These are phyloP conservation scores for Xylaria sp. DNA, from an alignment of 2,329 filamentous ascomycete genomes.

Conservation along the genomic window DNA sequence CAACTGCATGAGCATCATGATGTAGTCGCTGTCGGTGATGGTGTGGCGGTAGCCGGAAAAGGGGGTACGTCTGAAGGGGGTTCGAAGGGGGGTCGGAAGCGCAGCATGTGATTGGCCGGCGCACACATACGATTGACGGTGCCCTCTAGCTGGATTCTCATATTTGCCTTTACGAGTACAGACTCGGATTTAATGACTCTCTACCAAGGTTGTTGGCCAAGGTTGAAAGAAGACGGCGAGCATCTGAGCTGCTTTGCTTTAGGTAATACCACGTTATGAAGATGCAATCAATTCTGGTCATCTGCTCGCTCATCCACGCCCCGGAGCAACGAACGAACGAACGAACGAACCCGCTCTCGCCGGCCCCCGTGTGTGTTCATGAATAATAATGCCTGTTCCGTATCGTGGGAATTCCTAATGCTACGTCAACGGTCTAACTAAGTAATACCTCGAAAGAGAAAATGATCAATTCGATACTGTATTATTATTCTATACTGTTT, in stretches of 20 bases:
- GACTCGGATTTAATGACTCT: not conserved
- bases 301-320: constrained; percentile 1
- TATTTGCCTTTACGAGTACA: not conserved
- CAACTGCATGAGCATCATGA: not conserved
- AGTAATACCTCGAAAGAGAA: no score
- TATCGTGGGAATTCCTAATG: not conserved
- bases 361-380: not conserved
- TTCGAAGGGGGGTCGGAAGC: not conserved
- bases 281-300: constrained; percentile 4
- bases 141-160: not conserved
- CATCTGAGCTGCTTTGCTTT: not conserved
- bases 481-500: no score
- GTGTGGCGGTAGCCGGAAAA: not conserved
- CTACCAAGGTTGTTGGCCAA: not conserved
- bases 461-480: no score
- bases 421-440: not conserved
- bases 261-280: not conserved
- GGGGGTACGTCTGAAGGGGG: not conserved
- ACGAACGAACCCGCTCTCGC: not conserved
- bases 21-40: not conserved
- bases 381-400: not conserved
- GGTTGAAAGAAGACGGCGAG: not conserved
- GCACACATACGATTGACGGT: not conserved
- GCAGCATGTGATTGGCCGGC: not conserved
- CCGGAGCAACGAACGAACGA: not conserved